Evolutionary conservation across 768 basidiomycete genomes (phyloP).

Genomic region (Hydnum rufescens): DNA sequence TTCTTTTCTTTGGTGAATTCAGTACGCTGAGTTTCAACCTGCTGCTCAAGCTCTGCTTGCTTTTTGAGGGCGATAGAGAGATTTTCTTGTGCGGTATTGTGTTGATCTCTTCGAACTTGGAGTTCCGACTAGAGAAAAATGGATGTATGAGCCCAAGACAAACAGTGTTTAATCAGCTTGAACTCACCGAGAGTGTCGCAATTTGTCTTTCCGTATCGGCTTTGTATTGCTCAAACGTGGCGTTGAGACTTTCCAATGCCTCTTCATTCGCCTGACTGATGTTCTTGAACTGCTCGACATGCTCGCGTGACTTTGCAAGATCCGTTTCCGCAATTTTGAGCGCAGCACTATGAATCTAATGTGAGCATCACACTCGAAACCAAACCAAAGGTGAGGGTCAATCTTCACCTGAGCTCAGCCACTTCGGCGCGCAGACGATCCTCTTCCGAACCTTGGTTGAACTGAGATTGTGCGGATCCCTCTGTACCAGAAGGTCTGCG

Average conservation of each 20-base stretch:
- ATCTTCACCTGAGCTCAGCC: slow-evolving; percentile 58
- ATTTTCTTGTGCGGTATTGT: slow-evolving; percentile 35
- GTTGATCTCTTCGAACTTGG: slow-evolving; percentile 40
- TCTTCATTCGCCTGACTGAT: slow-evolving; percentile 69
- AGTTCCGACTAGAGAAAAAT: slow-evolving; percentile 33
- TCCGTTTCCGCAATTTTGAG: slow-evolving; percentile 66
- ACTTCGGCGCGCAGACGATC: slow-evolving; percentile 71
- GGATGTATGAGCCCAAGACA: neutral
- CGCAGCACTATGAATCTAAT: slow-evolving; percentile 35
- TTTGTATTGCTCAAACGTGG: slow-evolving; percentile 67
- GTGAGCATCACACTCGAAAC: neutral
- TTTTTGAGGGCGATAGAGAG: slow-evolving; percentile 26
- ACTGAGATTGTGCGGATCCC: too few relatives aligned
- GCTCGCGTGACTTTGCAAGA: slow-evolving; percentile 43
- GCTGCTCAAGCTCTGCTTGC: slow-evolving; percentile 38
- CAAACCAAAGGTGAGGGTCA: neutral
- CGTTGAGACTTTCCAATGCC: slow-evolving; percentile 46
- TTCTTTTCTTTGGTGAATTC: slow-evolving; percentile 66
- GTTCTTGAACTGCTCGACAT: slow-evolving; percentile 70
- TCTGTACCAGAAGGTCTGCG: slow-evolving; percentile 15
- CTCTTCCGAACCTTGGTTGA: slow-evolving; percentile 38
- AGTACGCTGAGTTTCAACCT: slow-evolving; percentile 45
- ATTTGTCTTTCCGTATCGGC: slow-evolving; percentile 49
- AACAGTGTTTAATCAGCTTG: neutral
- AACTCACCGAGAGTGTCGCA: slow-evolving; percentile 42